Percentiles rank a stretch among this genome's conserved stretches.
These are phyloP conservation scores for Conidiobolus incongruus DNA, from an alignment of 371 early-diverging fungal species.

Conservation along the genomic window DNA sequence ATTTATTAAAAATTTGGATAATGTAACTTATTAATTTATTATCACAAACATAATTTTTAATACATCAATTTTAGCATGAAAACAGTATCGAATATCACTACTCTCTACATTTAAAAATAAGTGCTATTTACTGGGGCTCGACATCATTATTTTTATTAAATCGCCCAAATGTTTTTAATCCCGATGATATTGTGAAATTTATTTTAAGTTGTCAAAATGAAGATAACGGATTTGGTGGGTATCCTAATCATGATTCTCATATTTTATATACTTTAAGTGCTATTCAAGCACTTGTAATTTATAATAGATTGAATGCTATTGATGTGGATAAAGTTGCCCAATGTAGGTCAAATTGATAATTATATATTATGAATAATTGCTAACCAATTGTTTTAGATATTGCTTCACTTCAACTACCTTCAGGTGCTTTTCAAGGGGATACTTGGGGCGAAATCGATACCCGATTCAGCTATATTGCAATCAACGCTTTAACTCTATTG, in stretches of 20 bases:
- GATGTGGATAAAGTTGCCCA: too few species aligned
- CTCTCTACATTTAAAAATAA: conserved; percentile 75
- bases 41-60: too few species aligned
- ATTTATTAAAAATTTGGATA: too few species aligned
- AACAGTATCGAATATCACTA: conserved; percentile 84
- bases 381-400: too few species aligned
- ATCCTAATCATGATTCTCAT: conserved; percentile 74
- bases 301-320: conserved; percentile 56
- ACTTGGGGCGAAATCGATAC: conserved; percentile 91
- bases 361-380: too few species aligned
- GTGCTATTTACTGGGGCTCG: conserved; percentile 87
- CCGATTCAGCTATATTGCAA: conserved; percentile 74
- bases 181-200: conserved; percentile 47
- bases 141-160: conserved; percentile 61
- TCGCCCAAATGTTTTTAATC: conserved; percentile 37
- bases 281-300: conserved; percentile 72
- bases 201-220: conserved; percentile 54
- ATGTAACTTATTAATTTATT: too few species aligned
- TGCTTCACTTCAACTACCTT: too few species aligned
- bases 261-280: conserved; percentile 84
- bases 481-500: conserved; percentile 53
- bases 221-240: conserved; percentile 89
- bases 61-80: too few species aligned
- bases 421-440: conserved; percentile 80
- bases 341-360: too few species aligned